Evolutionary conservation across 768 basidiomycete species (phyloP).

Genomic region (Kwoniella sp.): DNA sequence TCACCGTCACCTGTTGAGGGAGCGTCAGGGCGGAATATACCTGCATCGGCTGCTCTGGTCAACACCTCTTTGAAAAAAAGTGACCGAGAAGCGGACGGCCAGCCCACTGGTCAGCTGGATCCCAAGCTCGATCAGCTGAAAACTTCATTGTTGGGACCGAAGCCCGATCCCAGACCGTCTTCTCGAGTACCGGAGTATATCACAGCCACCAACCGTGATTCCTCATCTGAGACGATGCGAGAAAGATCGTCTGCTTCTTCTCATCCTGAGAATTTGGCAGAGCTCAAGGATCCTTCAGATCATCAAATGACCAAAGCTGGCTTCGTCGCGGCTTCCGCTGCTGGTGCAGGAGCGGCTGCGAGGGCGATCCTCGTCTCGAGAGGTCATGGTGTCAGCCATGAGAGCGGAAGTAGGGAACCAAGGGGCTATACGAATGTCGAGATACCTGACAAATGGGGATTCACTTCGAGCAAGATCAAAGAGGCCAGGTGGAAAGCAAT

Average conservation of each 20-base stretch:
- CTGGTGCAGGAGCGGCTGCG: slow-evolving; percentile 24
- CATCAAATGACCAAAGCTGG: slow-evolving; percentile 17
- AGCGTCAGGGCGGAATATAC: not conserved
- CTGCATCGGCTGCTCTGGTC: not conserved
- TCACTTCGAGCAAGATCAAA: slow-evolving; percentile 18
- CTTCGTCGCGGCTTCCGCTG: slow-evolving; percentile 12
- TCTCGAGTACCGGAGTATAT: too few relatives aligned
- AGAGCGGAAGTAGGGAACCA: slow-evolving; percentile 12
- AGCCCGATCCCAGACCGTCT: not conserved
- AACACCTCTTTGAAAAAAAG: too few relatives aligned
- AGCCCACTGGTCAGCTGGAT: not conserved
- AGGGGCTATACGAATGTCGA: slow-evolving; percentile 14
- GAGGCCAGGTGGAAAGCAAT: slow-evolving; percentile 17
- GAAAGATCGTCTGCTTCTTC: slow-evolving; percentile 2
- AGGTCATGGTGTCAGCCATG: not conserved
- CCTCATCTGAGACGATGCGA: slow-evolving; percentile 15
- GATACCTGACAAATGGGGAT: slow-evolving; percentile 17
- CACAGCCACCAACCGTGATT: not conserved
- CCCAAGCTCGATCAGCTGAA: not conserved
- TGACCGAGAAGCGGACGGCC: too few relatives aligned
- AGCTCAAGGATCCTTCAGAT: slow-evolving; percentile 15
- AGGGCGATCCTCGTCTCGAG: slow-evolving; percentile 9
- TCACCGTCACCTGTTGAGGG: not conserved
- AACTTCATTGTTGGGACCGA: not conserved
- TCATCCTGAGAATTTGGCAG: not conserved